Base-by-base conservation (phyloP, 225 moss, liverwort and hornwort species). In the Antitrichia curtipendula region DNA sequence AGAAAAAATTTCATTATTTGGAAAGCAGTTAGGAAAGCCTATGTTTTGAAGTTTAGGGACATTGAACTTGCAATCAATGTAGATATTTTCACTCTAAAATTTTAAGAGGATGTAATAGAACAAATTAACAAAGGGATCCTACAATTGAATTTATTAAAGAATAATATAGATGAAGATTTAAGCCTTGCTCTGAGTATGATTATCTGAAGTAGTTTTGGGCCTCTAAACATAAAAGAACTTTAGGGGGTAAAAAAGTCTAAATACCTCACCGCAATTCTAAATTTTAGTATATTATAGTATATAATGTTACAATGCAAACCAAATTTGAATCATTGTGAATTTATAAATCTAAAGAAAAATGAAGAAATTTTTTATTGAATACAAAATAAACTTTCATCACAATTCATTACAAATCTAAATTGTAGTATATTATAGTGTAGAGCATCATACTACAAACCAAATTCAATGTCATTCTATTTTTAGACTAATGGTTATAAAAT, bases 161-260 rank as follows among this genome's bases (percentile, higher is more conserved):
- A 14, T 25, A 24, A 40, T 24, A 38, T 66, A n/a, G 0, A n/a
- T 66, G n/a, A 66, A n/a, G 23, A 68, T 38, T 24, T 40, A 23
- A 24, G 18, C 36, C 10, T 36, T 64, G 18, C 34, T 34, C 34
- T 17, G 18, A 11, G 0, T 36, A 36, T 19, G 5, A 65, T 19
- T 31, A 34, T 65, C 10, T 64, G 17, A 34, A n/a, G n/a, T 64
- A 19, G 36, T 36, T 19, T 36, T 34, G 4, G 10, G 6, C 13
- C 0, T 64, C 14, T 36, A n/a, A 21, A 66, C 1, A 21, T 66
- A 2, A n/a, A 66, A 66, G 6, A n/a, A 66, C 12, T n/a, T 12
- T 21, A 36, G 13, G 2, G 3, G 4, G 38, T 40, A 0, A 40
- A 68, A 38, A 13, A 23, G 7, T 38, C 1, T 24, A 0, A 68